Conservation (phyloP, 2,329 filamentous ascomycete species). For the Rugonectria rugulosa region DNA sequence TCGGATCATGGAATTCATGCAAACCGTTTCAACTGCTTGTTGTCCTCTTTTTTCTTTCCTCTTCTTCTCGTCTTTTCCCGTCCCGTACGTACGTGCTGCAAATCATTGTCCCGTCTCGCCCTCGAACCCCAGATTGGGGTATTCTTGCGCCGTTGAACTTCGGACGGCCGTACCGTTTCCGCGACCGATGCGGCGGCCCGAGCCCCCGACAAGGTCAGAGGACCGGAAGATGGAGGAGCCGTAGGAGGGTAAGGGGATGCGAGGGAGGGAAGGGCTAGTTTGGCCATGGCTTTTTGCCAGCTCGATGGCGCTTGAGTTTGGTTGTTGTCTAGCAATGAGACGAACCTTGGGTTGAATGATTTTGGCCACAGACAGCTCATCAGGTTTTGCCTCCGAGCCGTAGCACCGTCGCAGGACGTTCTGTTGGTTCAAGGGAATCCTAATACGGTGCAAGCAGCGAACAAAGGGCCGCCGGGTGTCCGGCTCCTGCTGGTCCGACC, state of each 20-base stretch:
- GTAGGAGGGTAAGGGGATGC: no score
- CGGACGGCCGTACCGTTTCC: slow-evolving; percentile 7
- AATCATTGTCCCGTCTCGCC: slow-evolving; percentile 7
- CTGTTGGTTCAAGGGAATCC: not conserved
- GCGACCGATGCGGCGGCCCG: slow-evolving; percentile 16
- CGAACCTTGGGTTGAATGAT: no score
- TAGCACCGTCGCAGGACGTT: no score
- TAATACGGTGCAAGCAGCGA: slow-evolving; percentile 1
- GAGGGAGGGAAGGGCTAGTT: no score
- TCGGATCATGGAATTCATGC: slow-evolving; percentile 6
- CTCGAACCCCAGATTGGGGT: slow-evolving; percentile 31
- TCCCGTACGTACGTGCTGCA: not conserved
- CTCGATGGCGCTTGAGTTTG: slow-evolving; percentile 5
- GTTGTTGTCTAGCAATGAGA: no score
- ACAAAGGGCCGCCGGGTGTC: not conserved
- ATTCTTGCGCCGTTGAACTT: slow-evolving; percentile 35
- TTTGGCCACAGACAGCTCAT: no score
- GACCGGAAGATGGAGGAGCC: no score
- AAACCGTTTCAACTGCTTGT: not conserved
- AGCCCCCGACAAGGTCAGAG: not conserved
- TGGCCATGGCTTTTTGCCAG: not conserved
- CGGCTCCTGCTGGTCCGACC: slow-evolving; percentile 8
- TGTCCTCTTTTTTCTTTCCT: not conserved
- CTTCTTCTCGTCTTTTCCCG: not conserved
- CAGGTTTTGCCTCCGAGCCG: no score